A percentile compares a stretch with the other conserved stretches of the same genome.
Conservation (phyloP, 257 asterid species). For the Coffea eugenioides region DNA sequence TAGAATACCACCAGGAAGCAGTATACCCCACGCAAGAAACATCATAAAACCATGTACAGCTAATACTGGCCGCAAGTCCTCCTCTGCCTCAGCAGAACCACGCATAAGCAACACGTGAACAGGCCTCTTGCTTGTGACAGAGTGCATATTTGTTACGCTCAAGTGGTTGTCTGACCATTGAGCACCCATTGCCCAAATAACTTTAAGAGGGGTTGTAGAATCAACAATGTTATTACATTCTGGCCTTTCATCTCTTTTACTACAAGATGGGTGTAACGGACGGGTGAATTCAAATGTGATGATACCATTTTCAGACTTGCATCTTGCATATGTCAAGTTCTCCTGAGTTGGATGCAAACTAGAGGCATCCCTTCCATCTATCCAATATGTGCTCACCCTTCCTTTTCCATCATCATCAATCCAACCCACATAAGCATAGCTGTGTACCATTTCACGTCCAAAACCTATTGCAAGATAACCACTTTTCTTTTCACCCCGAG, state of each 20-base stretch:
- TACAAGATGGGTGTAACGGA: conserved; percentile 70
- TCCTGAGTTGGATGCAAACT: conserved; percentile 73
- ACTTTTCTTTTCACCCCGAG: conserved; percentile 92
- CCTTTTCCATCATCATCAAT: conserved; percentile 76
- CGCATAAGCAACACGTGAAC: conserved; percentile 78
- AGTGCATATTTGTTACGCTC: conserved; percentile 89
- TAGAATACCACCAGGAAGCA: conserved; percentile 84
- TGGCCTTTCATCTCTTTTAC: conserved; percentile 40
- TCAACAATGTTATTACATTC: conserved; percentile 89
- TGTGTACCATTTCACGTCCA: conserved; percentile 87
- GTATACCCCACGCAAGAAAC: conserved; percentile 98
- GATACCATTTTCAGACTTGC: conserved; percentile 95
- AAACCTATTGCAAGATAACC: conserved; percentile 93
- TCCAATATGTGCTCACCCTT: conserved; percentile 85
- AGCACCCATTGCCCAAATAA: conserved; percentile 98
- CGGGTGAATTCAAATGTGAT: conserved; percentile 93
- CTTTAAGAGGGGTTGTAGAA: conserved; percentile 79
- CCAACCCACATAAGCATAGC: conserved; percentile 94
- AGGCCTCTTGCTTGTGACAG: conserved; percentile 80
- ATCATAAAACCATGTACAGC: conserved; percentile 98
- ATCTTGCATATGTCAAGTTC: conserved; percentile 82
- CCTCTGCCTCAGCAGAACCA: conserved; percentile 96
- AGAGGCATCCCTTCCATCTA: conserved; percentile 72
- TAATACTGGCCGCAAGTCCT: conserved; percentile 87
- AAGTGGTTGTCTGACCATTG: conserved; percentile 78